Evolutionary conservation across 2,329 filamentous ascomycete genomes (phyloP).

Genomic region (Fusarium staphyleae): DNA sequence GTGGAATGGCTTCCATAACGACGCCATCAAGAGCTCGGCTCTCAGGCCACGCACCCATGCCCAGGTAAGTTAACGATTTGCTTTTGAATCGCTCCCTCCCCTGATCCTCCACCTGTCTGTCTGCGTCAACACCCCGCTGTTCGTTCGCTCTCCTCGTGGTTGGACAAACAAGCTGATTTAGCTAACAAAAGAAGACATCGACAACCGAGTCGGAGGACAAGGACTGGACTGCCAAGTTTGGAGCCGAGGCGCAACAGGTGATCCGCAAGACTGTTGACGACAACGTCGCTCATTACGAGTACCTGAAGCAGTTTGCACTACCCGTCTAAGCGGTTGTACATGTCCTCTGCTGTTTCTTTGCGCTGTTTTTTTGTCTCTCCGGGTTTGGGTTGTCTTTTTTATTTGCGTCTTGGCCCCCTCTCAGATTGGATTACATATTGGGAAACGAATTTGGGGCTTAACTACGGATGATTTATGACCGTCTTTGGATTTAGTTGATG

Average conservation of each 20-base stretch:
- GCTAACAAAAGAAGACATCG: conserved; percentile 61
- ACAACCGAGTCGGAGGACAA: conserved; percentile 71
- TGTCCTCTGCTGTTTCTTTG: conserved; percentile 11
- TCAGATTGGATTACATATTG: conserved; percentile 25
- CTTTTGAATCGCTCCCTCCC: conserved; percentile 16
- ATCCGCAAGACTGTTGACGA: conserved; percentile 76
- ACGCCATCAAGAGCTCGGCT: conserved; percentile 83
- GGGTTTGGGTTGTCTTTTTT: conserved; percentile 3
- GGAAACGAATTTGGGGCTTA: conserved; percentile 8
- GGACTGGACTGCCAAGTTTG: conserved; percentile 79
- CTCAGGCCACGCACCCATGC: conserved; percentile 74
- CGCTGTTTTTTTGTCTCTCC: conserved; percentile 11
- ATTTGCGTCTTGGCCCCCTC: conserved; percentile 2
- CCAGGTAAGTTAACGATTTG: conserved; percentile 57
- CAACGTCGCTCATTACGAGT: conserved; percentile 79
- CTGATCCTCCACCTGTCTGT: conserved; percentile 29
- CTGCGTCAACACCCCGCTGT: conserved; percentile 32
- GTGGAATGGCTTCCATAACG: conserved; percentile 96
- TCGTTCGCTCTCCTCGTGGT: conserved; percentile 35
- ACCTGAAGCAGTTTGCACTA: conserved; percentile 73
- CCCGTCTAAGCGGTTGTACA: conserved; percentile 16
- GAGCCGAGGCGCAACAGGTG: conserved; percentile 71
- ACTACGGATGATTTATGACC: conserved; percentile 30
- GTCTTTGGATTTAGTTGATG: conserved; percentile 38
- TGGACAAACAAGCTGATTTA: conserved; percentile 29